A percentile compares a stretch with the other conserved stretches of the same genome.
phyloP scores from a whole-genome alignment of 1,139 yeast genomes.

The Spathaspora sp. region DNA sequence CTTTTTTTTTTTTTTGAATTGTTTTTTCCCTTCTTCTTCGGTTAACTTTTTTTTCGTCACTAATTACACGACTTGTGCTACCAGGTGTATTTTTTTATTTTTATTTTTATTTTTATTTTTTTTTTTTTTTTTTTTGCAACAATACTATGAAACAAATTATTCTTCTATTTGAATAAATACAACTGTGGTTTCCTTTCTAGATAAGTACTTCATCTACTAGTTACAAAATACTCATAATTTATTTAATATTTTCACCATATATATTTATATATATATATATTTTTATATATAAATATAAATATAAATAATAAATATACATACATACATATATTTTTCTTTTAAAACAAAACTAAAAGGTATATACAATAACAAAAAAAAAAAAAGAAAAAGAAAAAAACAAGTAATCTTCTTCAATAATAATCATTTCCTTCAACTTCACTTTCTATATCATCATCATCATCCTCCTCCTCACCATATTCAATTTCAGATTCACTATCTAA shows the following conservation, averaged over 20 bases:
- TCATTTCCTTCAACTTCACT: slow-evolving; percentile 46
- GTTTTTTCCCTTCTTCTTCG: not conserved
- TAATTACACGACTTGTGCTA: not conserved
- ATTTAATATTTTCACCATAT: not conserved
- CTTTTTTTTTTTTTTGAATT: not conserved
- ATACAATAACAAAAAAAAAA: slow-evolving; percentile 1
- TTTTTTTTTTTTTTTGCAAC: too few species aligned
- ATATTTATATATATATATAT: not conserved
- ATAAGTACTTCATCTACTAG: too few species aligned
- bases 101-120: too few species aligned
- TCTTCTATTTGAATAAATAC: too few species aligned
- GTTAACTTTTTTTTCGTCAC: too few species aligned
- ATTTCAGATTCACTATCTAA: slow-evolving; percentile 36
- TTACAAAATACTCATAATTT: not conserved
- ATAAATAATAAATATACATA: not conserved
- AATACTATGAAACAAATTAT: too few species aligned
- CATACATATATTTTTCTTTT: not conserved
- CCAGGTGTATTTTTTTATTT: not conserved
- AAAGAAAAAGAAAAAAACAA: not conserved
- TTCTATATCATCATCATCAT: slow-evolving; percentile 25
- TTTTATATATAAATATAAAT: not conserved
- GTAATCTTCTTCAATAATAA: slow-evolving; percentile 29
- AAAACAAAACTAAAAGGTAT: not conserved
- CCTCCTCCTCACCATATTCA: slow-evolving; percentile 26
- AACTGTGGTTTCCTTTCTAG: too few species aligned